Percentiles rank a stretch among this genome's conserved stretches.
phyloP scores from a whole-genome alignment of 2,329 filamentous ascomycete genomes.

The Sodiomyces alkalinus region DNA sequence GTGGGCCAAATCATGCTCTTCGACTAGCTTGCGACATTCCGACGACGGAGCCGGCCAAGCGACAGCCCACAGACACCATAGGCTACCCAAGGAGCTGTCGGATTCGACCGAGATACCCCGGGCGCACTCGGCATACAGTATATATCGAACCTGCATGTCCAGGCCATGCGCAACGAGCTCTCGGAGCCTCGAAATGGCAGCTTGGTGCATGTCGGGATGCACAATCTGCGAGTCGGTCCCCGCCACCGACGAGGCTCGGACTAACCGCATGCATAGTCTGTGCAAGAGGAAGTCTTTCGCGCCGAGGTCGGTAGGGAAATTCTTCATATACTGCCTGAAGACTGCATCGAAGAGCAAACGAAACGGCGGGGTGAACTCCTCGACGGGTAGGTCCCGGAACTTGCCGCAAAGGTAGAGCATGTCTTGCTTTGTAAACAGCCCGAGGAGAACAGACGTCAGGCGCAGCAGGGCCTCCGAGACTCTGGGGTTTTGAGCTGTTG shows the following conservation, averaged over 20 bases:
- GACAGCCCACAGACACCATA: slow-evolving; percentile 45
- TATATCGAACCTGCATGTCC: slow-evolving; percentile 36
- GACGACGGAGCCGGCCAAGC: slow-evolving; percentile 27
- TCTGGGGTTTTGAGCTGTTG: slow-evolving; percentile 66
- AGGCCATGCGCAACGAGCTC: slow-evolving; percentile 43
- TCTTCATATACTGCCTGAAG: slow-evolving; percentile 29
- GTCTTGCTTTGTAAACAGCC: slow-evolving; percentile 29
- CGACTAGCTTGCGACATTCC: slow-evolving; percentile 42
- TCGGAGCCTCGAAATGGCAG: slow-evolving; percentile 46
- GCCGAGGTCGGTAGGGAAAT: neutral
- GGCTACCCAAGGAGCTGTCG: slow-evolving; percentile 53
- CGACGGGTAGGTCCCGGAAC: slow-evolving; percentile 46
- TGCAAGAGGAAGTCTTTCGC: slow-evolving; percentile 19
- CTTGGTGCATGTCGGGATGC: slow-evolving; percentile 45
- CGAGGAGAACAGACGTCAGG: slow-evolving; percentile 38
- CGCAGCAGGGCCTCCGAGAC: slow-evolving; percentile 66
- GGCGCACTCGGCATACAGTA: slow-evolving; percentile 53
- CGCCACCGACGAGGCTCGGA: slow-evolving; percentile 54
- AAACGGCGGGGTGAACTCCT: slow-evolving; percentile 44
- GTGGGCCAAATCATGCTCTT: slow-evolving; percentile 44
- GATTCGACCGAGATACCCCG: slow-evolving; percentile 50
- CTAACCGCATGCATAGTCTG: slow-evolving; percentile 45
- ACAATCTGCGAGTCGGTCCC: slow-evolving; percentile 37
- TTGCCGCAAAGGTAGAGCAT: slow-evolving; percentile 58
- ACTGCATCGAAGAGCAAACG: slow-evolving; percentile 43